Base-by-base conservation (phyloP, 2,329 filamentous ascomycete species). In the Fusarium penzigii region DNA sequence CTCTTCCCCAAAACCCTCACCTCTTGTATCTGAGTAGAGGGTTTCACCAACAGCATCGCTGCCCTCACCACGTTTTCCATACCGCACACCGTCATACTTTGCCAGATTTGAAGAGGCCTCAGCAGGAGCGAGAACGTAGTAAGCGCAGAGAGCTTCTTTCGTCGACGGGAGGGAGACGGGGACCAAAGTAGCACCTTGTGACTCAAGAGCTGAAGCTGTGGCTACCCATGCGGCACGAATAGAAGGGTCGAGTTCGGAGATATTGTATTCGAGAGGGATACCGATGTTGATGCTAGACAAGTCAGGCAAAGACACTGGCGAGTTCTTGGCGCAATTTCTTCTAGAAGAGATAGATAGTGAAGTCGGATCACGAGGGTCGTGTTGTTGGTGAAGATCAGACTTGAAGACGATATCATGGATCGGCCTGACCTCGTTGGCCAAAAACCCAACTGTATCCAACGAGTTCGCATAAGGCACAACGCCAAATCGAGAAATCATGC, bases 61-160 rank as follows among this genome's bases (percentile, higher is more conserved):
- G 10, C 73, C 70, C 2, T 70, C 66, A 6, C 74, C 74, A 29
- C 85, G 80, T 17, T 77, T 78, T 2, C 94, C 94, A 71, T 96
- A 99, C 11, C 94, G 88, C n/a, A 97, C 85, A 17, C 94, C 94
- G 65, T 99, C 95, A 70, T 97, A 99, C 70, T 96, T 97, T 51
- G 94, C 90, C 2, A 99, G 83, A 65, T 99, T 99, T 14, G 93
- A 97, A 2, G 91, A 91, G 4, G 94, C 94, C 73, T 99, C 94
- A 14, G 94, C 93, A 0, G 94, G 91, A 1, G 94, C 95, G 50
- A 99, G 85, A 51, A 99, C 83, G 71, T 99, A 99, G 76, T 99
- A 99, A 34, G 94, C 89, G 17, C 92, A 90, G 1, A 99, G 82
- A 0, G 94, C 93, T 61, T 90, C 86, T 56, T 85, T 87, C 1